phyloP scores from a whole-genome alignment of 108 stramenopile genomes.

The Fistulifera pelliculosa region DNA sequence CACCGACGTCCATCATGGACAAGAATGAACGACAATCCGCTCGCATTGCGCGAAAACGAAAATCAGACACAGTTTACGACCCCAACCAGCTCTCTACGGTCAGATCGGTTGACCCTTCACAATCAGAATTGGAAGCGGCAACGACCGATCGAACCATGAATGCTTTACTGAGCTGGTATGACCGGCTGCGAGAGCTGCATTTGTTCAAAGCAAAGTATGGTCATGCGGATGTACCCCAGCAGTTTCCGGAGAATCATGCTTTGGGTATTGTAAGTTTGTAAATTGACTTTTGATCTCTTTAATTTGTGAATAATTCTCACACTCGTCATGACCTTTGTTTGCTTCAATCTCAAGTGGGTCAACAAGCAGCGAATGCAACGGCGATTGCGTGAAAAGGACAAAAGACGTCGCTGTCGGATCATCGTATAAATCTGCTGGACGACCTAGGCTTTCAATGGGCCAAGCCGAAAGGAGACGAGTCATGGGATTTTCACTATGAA shows the following conservation, averaged over 20 bases:
- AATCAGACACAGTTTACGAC: too few species aligned
- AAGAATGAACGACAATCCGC: too few species aligned
- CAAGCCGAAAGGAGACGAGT: slow-evolving; percentile 36
- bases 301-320: too few species aligned
- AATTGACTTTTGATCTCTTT: neutral
- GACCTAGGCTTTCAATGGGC: slow-evolving; percentile 51
- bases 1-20: too few species aligned
- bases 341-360: slow-evolving; percentile 14
- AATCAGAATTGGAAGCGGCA: slow-evolving; percentile 15
- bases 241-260: slow-evolving; percentile 26
- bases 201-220: slow-evolving; percentile 27
- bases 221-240: slow-evolving; percentile 49
- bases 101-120: too few species aligned
- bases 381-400: slow-evolving; percentile 25
- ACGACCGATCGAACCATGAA: slow-evolving; percentile 15
- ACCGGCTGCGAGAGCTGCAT: slow-evolving; percentile 29
- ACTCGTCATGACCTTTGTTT: neutral
- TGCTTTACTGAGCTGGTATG: slow-evolving; percentile 34
- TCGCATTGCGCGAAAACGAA: too few species aligned
- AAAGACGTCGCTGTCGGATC: slow-evolving; percentile 29
- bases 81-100: too few species aligned
- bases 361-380: slow-evolving; percentile 61
- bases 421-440: slow-evolving; percentile 25
- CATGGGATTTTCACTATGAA: slow-evolving; percentile 44
- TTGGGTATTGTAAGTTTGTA: slow-evolving; percentile 25